These are phyloP conservation scores for Phytopythium ostracodes DNA, from an alignment of 352 stramenopile species.

Conservation along the genomic window DNA sequence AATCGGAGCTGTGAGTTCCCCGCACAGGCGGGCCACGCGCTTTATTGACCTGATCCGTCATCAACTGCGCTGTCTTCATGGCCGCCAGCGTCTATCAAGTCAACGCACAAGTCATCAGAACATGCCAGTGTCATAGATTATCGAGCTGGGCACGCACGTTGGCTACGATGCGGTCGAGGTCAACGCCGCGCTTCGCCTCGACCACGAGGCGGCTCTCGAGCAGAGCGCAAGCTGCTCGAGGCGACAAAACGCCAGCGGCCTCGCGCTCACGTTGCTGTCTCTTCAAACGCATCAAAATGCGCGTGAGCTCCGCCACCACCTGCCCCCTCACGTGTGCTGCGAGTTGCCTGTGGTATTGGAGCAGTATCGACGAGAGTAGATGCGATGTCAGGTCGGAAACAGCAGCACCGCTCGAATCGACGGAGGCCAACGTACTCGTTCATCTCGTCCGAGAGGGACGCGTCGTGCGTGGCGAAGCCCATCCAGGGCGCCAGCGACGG, in stretches of 20 bases:
- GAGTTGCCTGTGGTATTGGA: conserved; percentile 27
- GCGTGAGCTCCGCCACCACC: conserved; percentile 35
- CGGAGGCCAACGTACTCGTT: conserved; percentile 14
- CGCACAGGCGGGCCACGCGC: neutral
- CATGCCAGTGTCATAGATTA: neutral
- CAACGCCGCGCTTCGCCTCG: conserved; percentile 56
- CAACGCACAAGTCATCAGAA: neutral
- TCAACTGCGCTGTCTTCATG: neutral
- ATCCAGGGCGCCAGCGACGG: conserved; percentile 47
- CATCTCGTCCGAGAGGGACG: conserved; percentile 40
- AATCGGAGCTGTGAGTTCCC: neutral
- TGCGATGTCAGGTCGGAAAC: neutral
- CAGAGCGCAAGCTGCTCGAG: conserved; percentile 32
- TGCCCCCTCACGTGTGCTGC: conserved; percentile 29
- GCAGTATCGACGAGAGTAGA: neutral
- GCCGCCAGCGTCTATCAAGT: neutral
- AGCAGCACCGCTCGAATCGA: neutral
- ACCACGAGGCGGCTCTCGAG: conserved; percentile 56
- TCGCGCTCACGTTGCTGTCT: conserved; percentile 40
- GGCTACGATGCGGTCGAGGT: conserved; percentile 33
- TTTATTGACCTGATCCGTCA: neutral
- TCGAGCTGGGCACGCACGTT: conserved; percentile 20
- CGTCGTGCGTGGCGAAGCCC: conserved; percentile 31
- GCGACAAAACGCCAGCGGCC: conserved; percentile 36
- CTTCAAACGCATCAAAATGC: conserved; percentile 37